Evolutionary conservation across 2,329 filamentous ascomycete species (phyloP).

Genomic region (Sordariomycetes sp.): DNA sequence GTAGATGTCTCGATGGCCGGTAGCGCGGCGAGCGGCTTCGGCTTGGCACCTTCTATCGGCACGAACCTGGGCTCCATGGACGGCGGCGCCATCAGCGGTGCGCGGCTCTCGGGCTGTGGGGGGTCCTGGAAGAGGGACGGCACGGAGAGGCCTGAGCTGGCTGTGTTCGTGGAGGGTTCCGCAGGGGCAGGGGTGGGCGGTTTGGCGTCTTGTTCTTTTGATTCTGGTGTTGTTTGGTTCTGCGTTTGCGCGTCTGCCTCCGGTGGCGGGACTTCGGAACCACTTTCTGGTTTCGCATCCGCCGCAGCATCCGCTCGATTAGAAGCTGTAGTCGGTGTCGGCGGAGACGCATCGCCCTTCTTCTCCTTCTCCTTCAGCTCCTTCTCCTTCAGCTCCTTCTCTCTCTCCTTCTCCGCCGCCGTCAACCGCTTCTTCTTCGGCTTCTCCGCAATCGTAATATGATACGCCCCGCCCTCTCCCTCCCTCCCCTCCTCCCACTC

Average conservation of each 20-base stretch:
- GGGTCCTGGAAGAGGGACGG: background rate
- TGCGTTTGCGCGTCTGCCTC: background rate
- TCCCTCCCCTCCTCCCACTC: slow-evolving; percentile 68
- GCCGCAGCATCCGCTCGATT: background rate
- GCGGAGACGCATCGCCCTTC: background rate
- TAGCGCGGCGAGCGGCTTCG: background rate
- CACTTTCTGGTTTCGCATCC: background rate
- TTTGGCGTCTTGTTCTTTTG: background rate
- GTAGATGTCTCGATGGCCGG: slow-evolving; percentile 2
- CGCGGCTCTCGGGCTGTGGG: slow-evolving; percentile 1
- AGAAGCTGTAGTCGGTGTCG: background rate
- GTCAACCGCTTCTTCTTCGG: slow-evolving; percentile 42
- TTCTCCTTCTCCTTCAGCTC: slow-evolving; percentile 9
- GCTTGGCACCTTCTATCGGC: slow-evolving; percentile 1
- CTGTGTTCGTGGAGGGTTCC: background rate
- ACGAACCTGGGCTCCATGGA: slow-evolving; percentile 1
- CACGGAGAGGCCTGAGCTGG: background rate
- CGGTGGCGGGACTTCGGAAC: background rate
- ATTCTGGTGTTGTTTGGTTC: background rate
- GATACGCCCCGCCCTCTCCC: slow-evolving; percentile 50
- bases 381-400: slow-evolving; percentile 14
- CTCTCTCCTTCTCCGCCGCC: slow-evolving; percentile 20
- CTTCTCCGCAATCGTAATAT: slow-evolving; percentile 48
- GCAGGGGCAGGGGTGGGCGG: background rate
- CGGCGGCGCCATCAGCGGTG: slow-evolving; percentile 5